These are phyloP conservation scores for Sarocladiaceae sp. DNA, from an alignment of 2,329 filamentous ascomycete genomes.

Conservation along the genomic window DNA sequence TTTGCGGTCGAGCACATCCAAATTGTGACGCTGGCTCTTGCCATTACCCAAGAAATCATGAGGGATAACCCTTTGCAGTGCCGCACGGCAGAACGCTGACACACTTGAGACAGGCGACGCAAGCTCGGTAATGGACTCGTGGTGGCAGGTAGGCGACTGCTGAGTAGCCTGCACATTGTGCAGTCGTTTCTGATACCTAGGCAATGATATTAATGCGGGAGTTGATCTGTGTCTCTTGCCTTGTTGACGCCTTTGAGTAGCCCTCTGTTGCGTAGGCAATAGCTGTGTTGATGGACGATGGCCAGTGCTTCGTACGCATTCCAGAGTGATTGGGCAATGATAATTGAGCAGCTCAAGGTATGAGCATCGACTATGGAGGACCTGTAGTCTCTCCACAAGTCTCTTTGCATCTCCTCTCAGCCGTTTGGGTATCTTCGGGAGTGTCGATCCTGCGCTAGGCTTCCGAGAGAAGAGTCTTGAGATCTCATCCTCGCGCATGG, in stretches of 20 bases:
- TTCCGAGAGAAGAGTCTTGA: constrained; percentile 9
- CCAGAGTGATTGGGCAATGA: constrained; percentile 61
- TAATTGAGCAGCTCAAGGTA: constrained; percentile 75
- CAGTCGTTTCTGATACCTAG: not conserved
- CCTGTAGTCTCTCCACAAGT: constrained; percentile 65
- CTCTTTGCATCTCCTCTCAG: constrained; percentile 58
- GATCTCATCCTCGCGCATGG: constrained; percentile 80
- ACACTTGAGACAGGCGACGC: constrained; percentile 66
- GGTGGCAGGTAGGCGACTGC: constrained; percentile 3
- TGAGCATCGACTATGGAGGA: constrained; percentile 68
- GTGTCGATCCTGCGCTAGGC: not conserved
- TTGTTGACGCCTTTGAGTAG: not conserved
- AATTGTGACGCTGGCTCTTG: constrained; percentile 53
- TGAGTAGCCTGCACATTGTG: not conserved
- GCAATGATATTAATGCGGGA: not conserved
- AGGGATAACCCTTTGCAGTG: constrained; percentile 69
- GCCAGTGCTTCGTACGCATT: not conserved
- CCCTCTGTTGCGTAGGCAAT: not conserved
- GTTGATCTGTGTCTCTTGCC: not conserved
- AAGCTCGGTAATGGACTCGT: constrained; percentile 54
- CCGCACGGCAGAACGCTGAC: constrained; percentile 82
- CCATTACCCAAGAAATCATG: constrained; percentile 67
- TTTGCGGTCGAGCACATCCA: constrained; percentile 54
- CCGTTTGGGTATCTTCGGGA: constrained; percentile 53
- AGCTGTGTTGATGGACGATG: not conserved